phyloP scores from a whole-genome alignment of 2,329 filamentous ascomycete genomes.

The Nothopassalora personata region DNA sequence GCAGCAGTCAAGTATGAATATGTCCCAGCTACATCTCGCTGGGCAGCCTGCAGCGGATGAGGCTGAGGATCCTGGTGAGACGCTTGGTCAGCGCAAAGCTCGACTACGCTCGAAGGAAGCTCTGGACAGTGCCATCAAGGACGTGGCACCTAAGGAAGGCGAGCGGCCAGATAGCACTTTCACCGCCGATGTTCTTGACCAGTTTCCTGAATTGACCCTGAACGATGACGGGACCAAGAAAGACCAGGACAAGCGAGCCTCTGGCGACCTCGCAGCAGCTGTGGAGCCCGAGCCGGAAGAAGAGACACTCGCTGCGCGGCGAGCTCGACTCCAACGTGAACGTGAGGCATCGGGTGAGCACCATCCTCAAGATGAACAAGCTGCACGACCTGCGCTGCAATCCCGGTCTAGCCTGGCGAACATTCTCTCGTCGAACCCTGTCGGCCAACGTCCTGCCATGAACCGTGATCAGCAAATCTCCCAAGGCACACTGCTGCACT shows the following conservation, averaged over 20 bases:
- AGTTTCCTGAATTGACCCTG: constrained; percentile 53
- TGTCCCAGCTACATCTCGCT: constrained; percentile 26
- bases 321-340: constrained; percentile 66
- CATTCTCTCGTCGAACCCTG: constrained; percentile 47
- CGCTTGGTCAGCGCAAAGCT: constrained; percentile 59
- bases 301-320: constrained; percentile 73
- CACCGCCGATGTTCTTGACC: constrained; percentile 61
- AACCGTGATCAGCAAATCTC: constrained; percentile 18
- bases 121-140: constrained; percentile 40
- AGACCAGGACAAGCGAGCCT: constrained; percentile 20
- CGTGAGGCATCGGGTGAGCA: constrained; percentile 42
- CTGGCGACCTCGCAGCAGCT: constrained; percentile 7
- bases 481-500: constrained; percentile 38
- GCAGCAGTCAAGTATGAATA: constrained; percentile 15
- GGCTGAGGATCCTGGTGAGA: constrained; percentile 57
- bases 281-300: constrained; percentile 47
- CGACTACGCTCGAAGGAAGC: constrained; percentile 58
- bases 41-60: constrained; percentile 30
- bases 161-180: constrained; percentile 54
- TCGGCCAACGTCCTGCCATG: constrained; percentile 14
- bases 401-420: constrained; percentile 52
- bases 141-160: constrained; percentile 29
- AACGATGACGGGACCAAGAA: constrained; percentile 34
- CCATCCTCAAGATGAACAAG: constrained; percentile 40
- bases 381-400: constrained; percentile 34